These are phyloP conservation scores for Sclerotinia spermophila DNA, from an alignment of 2,329 filamentous ascomycete species.

Conservation along the genomic window DNA sequence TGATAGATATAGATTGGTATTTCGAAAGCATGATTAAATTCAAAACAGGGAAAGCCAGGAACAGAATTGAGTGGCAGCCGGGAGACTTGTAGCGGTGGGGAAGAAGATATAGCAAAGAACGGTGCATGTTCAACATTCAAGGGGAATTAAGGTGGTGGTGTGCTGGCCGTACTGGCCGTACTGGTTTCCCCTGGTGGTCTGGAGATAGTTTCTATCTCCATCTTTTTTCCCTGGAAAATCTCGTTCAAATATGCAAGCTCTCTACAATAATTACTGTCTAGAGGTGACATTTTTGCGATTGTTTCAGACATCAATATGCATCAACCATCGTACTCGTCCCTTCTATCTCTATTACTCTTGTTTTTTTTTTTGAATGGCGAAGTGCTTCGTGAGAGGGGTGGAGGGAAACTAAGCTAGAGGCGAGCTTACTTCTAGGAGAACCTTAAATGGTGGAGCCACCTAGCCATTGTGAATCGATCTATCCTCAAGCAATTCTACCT, in stretches of 20 bases:
- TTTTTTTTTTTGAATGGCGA: not conserved
- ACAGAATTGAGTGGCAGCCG: not conserved
- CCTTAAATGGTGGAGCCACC: not conserved
- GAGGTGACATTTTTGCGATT: not conserved
- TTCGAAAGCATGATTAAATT: not conserved
- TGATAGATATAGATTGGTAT: not conserved
- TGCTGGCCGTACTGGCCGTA: not conserved
- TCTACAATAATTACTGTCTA: not conserved
- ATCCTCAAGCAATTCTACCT: not conserved
- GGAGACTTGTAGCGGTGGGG: not conserved
- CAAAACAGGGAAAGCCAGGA: not conserved
- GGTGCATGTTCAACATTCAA: not conserved
- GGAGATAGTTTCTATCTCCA: not conserved
- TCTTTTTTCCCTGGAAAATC: not conserved
- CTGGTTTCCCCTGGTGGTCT: not conserved
- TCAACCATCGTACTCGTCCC: not conserved
- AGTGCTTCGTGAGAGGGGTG: not conserved
- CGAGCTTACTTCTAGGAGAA: not conserved
- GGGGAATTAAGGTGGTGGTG: not conserved
- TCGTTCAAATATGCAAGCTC: not conserved
- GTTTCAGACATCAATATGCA: not conserved
- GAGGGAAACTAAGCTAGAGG: not conserved
- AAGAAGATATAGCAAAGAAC: not conserved
- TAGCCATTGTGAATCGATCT: not conserved
- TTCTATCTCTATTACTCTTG: not conserved